Percentiles rank a stretch among this genome's conserved stretches.
phyloP scores from a whole-genome alignment of 176 grass and related monocot species.

The Zizania latifolia region DNA sequence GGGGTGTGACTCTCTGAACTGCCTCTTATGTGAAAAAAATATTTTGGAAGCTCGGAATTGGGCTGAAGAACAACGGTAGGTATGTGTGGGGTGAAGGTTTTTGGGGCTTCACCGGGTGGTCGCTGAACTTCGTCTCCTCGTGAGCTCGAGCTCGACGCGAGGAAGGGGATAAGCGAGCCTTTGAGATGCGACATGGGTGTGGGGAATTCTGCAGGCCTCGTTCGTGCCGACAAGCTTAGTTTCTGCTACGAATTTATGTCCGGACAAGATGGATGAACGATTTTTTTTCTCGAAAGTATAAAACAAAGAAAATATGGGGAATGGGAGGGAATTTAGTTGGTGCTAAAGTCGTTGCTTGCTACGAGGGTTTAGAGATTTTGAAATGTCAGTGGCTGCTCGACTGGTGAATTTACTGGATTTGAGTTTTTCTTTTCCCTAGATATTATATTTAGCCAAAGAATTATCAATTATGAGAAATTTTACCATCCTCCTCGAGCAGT shows the following conservation, averaged over 20 bases:
- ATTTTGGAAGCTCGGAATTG: neutral
- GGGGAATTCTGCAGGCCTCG: constrained; percentile 13
- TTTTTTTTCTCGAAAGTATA: neutral
- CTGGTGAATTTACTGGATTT: neutral
- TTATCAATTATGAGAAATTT: too few species aligned
- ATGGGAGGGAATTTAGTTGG: neutral
- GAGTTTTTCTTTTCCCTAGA: too few species aligned
- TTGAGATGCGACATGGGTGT: neutral
- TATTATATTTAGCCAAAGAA: too few species aligned
- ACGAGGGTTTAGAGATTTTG: neutral
- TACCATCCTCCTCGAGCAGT: too few species aligned
- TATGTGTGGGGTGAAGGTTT: constrained; percentile 3
- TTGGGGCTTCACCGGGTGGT: neutral
- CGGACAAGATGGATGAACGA: neutral
- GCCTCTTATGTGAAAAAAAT: neutral
- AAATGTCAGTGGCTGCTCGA: neutral
- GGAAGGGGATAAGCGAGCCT: neutral
- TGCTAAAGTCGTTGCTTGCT: neutral
- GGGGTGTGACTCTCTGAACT: neutral
- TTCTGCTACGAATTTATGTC: neutral
- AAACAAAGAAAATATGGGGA: neutral
- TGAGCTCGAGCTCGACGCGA: neutral
- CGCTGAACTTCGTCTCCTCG: neutral
- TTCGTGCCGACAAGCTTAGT: neutral
- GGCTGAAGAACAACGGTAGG: neutral